Evolutionary conservation across 139 green algal genomes (phyloP).

Genomic region (Asterochloris sp.): DNA sequence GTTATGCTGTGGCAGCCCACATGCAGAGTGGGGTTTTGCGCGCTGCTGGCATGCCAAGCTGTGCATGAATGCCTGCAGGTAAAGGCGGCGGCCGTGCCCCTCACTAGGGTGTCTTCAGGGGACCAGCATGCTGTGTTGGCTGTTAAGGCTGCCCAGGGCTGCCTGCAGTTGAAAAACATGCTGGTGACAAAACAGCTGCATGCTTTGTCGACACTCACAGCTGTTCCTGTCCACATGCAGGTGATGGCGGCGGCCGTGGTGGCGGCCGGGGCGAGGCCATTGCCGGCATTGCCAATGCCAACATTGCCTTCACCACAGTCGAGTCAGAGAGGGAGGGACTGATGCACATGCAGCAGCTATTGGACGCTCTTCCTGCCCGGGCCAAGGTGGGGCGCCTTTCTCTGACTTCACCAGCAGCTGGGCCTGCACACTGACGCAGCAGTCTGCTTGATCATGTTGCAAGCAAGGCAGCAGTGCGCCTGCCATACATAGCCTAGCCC

Average conservation of each 20-base stretch:
- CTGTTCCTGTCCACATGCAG: neutral
- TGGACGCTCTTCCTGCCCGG: neutral
- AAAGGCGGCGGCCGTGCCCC: too few relatives aligned
- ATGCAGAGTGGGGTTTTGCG: too few relatives aligned
- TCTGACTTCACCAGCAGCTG: neutral
- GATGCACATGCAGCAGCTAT: constrained; percentile 8
- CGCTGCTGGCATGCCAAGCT: too few relatives aligned
- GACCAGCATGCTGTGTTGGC: too few relatives aligned
- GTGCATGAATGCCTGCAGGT: too few relatives aligned
- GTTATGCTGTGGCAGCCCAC: too few relatives aligned
- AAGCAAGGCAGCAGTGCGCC: neutral
- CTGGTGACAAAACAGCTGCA: neutral
- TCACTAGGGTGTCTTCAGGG: too few relatives aligned
- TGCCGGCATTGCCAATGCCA: neutral
- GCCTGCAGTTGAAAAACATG: too few relatives aligned
- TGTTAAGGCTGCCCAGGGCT: too few relatives aligned
- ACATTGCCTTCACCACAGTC: constrained; percentile 3
- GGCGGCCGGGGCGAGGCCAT: neutral
- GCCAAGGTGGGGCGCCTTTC: neutral
- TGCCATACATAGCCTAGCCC: neutral
- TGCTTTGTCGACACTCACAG: neutral
- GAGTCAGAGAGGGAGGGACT: neutral
- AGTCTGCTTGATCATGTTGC: neutral
- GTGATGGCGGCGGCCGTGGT: neutral
- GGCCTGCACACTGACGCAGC: neutral